Percentiles rank a stretch among this genome's conserved stretches.
phyloP scores from a whole-genome alignment of 495 filamentous ascomycete species.

The Hypoxylon lienhwacheense region DNA sequence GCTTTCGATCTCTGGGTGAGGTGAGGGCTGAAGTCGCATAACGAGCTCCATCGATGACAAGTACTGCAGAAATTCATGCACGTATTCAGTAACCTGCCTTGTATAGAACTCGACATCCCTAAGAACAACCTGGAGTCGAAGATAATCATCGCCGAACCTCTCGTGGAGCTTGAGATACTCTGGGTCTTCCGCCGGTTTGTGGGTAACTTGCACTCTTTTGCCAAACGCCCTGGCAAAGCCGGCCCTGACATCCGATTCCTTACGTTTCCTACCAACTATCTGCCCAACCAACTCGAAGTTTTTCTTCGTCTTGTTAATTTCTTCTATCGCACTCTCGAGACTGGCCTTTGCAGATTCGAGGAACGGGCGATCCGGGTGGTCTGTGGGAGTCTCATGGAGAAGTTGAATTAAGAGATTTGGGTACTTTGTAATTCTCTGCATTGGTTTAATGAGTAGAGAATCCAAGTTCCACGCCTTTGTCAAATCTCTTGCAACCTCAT shows the following conservation, averaged over 20 bases:
- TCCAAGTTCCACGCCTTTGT: constrained; percentile 93
- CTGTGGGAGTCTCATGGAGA: constrained; percentile 71
- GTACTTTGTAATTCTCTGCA: constrained; percentile 90
- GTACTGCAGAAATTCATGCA: constrained; percentile 72
- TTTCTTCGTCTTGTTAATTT: constrained; percentile 92
- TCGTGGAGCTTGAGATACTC: constrained; percentile 75
- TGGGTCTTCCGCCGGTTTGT: constrained; percentile 74
- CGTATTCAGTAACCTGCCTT: constrained; percentile 64
- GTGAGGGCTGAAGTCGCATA: constrained; percentile 59
- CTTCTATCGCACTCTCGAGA: constrained; percentile 70
- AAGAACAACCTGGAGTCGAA: constrained; percentile 85
- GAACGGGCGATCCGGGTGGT: constrained; percentile 77
- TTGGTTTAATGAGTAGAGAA: constrained; percentile 91
- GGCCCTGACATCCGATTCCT: constrained; percentile 82
- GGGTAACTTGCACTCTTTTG: constrained; percentile 65
- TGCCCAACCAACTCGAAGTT: constrained; percentile 86
- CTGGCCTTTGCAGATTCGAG: constrained; percentile 64
- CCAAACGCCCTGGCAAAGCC: constrained; percentile 86
- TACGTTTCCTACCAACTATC: constrained; percentile 82
- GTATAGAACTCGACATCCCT: constrained; percentile 89
- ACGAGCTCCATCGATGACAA: constrained; percentile 69
- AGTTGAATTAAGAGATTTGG: constrained; percentile 79
- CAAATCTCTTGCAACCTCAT: constrained; percentile 80
- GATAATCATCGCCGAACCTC: constrained; percentile 81
- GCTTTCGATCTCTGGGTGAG: constrained; percentile 78